Evolutionary conservation across 192 early-diverging fungal genomes (phyloP).

Genomic region (Coemansia furcata): DNA sequence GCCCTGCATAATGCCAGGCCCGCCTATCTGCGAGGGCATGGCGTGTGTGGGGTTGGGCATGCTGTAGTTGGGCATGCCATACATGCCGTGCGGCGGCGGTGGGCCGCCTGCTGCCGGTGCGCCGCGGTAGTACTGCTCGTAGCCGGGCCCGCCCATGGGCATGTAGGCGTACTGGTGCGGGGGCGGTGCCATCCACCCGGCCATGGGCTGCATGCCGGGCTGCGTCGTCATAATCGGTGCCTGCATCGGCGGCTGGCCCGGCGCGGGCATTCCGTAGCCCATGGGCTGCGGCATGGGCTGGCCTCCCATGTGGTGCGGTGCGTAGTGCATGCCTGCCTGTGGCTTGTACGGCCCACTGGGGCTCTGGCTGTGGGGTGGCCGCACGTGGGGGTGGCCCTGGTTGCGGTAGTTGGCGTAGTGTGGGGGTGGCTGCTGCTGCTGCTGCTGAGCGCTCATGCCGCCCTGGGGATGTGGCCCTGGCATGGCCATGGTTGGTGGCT

Average conservation of each 20-base stretch:
- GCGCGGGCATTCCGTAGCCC: conserved; percentile 39
- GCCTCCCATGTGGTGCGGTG: conserved; percentile 39
- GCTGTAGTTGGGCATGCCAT: conserved; percentile 38
- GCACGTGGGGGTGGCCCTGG: conserved; percentile 36
- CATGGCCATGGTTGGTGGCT: conserved; percentile 16
- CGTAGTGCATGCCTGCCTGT: conserved; percentile 41
- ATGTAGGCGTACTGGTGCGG: conserved; percentile 44
- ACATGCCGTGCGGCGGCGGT: conserved; percentile 38
- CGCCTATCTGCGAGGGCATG: conserved; percentile 32
- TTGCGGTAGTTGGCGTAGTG: conserved; percentile 43
- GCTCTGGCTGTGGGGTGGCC: conserved; percentile 38
- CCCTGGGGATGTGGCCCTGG: conserved; percentile 17
- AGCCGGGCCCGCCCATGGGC: conserved; percentile 29
- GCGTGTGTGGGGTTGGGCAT: conserved; percentile 38
- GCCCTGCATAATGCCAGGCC: conserved; percentile 27
- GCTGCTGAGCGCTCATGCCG: conserved; percentile 22
- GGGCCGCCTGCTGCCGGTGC: conserved; percentile 26
- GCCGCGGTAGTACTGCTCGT: conserved; percentile 44
- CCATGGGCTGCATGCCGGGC: conserved; percentile 49
- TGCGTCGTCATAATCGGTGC: conserved; percentile 46
- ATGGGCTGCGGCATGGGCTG: conserved; percentile 52
- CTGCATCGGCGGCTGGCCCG: conserved; percentile 48
- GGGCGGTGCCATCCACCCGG: conserved; percentile 46
- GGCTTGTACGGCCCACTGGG: conserved; percentile 38
- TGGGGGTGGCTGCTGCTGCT: conserved; percentile 13